Evolutionary conservation across 2,329 filamentous ascomycete genomes (phyloP).

Genomic region (Colletotrichum tropicicola): DNA sequence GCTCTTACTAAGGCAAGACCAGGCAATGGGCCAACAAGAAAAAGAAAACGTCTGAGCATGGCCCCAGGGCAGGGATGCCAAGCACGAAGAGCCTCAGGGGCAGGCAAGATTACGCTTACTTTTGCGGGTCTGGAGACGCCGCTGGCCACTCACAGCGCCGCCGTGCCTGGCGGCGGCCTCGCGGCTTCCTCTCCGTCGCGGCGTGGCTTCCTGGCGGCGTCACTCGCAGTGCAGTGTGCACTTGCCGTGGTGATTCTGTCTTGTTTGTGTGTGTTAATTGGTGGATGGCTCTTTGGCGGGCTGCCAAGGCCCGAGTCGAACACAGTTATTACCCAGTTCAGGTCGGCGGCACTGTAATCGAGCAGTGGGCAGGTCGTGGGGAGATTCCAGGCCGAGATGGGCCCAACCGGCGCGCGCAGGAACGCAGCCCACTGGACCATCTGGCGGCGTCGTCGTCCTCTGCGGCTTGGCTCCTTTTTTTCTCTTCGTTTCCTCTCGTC

Average conservation of each 20-base stretch:
- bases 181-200: too few species aligned
- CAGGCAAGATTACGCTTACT: constrained; percentile 13
- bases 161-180: constrained; percentile 3
- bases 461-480: too few species aligned
- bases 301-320: background rate
- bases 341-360: background rate
- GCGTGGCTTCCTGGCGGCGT: too few species aligned
- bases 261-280: too few species aligned
- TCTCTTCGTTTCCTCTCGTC: background rate
- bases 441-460: too few species aligned
- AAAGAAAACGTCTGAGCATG: constrained; percentile 23
- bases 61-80: constrained; percentile 23
- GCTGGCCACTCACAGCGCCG: background rate
- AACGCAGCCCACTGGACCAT: constrained; percentile 16
- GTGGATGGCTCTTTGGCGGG: background rate
- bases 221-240: too few species aligned
- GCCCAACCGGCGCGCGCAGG: background rate
- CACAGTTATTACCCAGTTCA: too few species aligned
- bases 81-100: constrained; percentile 26
- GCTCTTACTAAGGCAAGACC: too few species aligned
- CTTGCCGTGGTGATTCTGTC: too few species aligned
- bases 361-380: constrained; percentile 16
- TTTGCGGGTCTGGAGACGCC: background rate
- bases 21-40: too few species aligned
- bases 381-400: constrained; percentile 14